These are phyloP conservation scores for Heterobasidion parviporum DNA, from an alignment of 1,284 basidiomycete genomes.

Conservation along the genomic window DNA sequence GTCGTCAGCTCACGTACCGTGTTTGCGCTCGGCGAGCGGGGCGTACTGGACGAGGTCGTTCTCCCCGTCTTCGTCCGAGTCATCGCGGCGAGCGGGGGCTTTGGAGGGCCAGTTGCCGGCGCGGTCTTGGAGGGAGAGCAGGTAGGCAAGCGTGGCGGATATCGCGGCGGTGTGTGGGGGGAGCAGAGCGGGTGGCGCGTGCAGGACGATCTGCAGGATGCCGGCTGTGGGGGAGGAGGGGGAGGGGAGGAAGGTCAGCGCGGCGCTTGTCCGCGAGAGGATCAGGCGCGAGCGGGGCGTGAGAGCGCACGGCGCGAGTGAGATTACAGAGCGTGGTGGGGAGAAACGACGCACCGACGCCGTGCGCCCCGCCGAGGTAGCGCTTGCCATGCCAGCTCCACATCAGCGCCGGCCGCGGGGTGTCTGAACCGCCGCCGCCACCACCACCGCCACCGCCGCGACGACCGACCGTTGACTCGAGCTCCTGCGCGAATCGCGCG, in stretches of 20 bases:
- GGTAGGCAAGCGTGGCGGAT: slow-evolving; percentile 30
- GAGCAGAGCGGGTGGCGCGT: slow-evolving; percentile 31
- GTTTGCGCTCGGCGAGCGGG: background rate
- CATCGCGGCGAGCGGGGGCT: slow-evolving; percentile 17
- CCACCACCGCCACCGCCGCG: background rate
- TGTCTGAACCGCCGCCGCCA: background rate
- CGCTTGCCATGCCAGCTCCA: slow-evolving; percentile 48
- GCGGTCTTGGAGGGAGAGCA: slow-evolving; percentile 34
- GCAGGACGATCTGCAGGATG: slow-evolving; percentile 33
- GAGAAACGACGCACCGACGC: slow-evolving; percentile 31
- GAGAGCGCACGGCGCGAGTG: background rate
- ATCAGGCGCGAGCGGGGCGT: too few relatives aligned
- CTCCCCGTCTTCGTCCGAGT: background rate
- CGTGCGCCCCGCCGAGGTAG: slow-evolving; percentile 49
- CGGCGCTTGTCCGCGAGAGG: too few relatives aligned
- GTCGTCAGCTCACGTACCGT: background rate
- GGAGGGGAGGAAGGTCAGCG: background rate
- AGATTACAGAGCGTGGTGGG: too few relatives aligned
- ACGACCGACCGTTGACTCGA: too few relatives aligned
- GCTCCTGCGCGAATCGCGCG: slow-evolving; percentile 19
- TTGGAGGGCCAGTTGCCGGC: slow-evolving; percentile 44
- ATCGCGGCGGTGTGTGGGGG: slow-evolving; percentile 31
- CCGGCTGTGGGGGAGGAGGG: background rate
- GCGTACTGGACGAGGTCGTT: slow-evolving; percentile 39
- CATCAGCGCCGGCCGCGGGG: slow-evolving; percentile 34